These are phyloP conservation scores for Hypoxylon crocopeplum DNA, from an alignment of 495 filamentous ascomycete species.

Conservation along the genomic window DNA sequence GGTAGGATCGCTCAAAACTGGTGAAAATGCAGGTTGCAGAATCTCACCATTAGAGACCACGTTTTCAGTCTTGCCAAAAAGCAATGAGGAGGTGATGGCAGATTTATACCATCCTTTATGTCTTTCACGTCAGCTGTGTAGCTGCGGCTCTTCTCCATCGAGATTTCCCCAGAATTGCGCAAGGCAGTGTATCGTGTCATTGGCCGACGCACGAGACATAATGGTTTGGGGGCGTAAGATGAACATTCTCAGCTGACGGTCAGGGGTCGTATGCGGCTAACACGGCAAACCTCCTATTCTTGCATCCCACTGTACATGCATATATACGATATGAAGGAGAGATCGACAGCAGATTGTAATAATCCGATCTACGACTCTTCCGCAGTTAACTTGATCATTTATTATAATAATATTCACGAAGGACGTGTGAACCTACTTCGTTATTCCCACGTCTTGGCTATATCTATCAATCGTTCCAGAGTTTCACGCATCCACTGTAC, in stretches of 20 bases:
- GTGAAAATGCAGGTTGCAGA: background rate
- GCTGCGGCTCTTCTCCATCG: conserved; percentile 34
- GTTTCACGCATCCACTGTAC: conserved; percentile 3
- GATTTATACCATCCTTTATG: conserved; percentile 9
- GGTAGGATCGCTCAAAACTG: background rate
- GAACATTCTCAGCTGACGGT: conserved; percentile 34
- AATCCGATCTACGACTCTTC: no score
- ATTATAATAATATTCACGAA: background rate
- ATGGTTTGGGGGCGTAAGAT: conserved; percentile 30
- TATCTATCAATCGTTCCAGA: background rate
- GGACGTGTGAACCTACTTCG: background rate
- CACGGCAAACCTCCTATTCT: conserved; percentile 20
- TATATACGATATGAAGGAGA: background rate
- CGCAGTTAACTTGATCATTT: no score
- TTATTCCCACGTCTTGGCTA: background rate
- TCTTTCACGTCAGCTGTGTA: conserved; percentile 19
- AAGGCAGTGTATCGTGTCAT: conserved; percentile 1
- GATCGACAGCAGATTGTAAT: no score
- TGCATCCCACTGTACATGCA: background rate
- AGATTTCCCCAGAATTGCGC: conserved; percentile 24
- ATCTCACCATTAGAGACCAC: no score
- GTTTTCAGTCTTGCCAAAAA: no score
- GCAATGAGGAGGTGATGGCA: background rate
- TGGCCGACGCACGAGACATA: conserved; percentile 15
- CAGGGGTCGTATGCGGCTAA: conserved; percentile 10